These are phyloP conservation scores for Suillus discolor DNA, from an alignment of 768 basidiomycete species.

Conservation along the genomic window DNA sequence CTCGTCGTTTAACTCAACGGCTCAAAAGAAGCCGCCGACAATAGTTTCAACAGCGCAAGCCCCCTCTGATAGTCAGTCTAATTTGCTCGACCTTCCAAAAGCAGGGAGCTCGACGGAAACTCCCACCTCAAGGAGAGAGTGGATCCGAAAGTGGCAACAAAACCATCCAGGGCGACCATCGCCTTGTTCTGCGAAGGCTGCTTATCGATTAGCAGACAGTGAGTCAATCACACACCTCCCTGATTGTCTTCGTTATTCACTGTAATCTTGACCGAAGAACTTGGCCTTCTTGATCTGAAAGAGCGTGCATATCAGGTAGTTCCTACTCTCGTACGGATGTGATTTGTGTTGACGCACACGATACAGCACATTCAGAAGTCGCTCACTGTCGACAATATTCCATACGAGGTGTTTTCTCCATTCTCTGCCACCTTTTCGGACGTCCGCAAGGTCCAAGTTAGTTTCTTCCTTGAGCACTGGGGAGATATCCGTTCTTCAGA, in stretches of 20 bases:
- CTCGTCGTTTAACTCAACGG: conserved; percentile 54
- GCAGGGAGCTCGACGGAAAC: conserved; percentile 17
- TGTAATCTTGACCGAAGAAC: conserved; percentile 43
- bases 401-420: conserved; percentile 83
- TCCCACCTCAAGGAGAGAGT: conserved; percentile 54
- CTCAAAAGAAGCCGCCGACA: conserved; percentile 20
- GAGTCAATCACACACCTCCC: conserved; percentile 28
- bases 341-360: not conserved
- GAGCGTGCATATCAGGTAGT: conserved; percentile 63
- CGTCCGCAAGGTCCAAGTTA: conserved; percentile 79
- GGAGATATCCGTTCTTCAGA: conserved; percentile 80
- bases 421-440: conserved; percentile 84
- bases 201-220: conserved; percentile 85
- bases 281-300: conserved; percentile 73
- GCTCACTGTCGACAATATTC: conserved; percentile 78
- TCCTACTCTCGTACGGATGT: not conserved
- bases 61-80: conserved; percentile 39
- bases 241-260: conserved; percentile 1
- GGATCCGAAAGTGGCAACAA: conserved; percentile 72
- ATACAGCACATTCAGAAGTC: conserved; percentile 73
- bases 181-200: conserved; percentile 85
- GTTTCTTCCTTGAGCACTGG: conserved; percentile 84
- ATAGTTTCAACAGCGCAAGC: conserved; percentile 18
- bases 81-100: conserved; percentile 27
- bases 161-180: conserved; percentile 62